These are phyloP conservation scores for Arachis hypogaea DNA, from an alignment of 306 rosid genomes.

Conservation along the genomic window DNA sequence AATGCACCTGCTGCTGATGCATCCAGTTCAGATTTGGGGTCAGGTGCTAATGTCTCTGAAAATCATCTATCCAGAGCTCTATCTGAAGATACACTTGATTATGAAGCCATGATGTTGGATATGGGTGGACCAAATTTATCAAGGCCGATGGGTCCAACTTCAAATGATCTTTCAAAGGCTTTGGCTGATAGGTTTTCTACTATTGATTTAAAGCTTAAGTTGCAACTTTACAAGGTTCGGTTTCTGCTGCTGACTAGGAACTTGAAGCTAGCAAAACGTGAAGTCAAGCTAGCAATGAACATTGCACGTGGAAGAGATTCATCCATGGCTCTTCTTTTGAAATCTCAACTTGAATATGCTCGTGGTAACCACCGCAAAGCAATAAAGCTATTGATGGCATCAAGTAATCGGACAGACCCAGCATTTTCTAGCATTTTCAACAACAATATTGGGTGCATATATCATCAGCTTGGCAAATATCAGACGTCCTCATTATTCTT, in stretches of 20 bases:
- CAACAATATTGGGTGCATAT: slow-evolving; percentile 97
- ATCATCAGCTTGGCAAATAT: slow-evolving; percentile 91
- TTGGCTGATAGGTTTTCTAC: slow-evolving; percentile 71
- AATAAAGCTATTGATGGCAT: slow-evolving; percentile 89
- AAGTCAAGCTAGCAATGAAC: slow-evolving; percentile 94
- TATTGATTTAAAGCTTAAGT: slow-evolving; percentile 81
- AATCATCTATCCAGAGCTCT: slow-evolving; percentile 65
- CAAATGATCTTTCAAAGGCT: slow-evolving; percentile 70
- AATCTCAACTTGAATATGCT: slow-evolving; percentile 95
- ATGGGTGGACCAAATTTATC: slow-evolving; percentile 67
- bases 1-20: slow-evolving; percentile 64
- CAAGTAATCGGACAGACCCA: slow-evolving; percentile 74
- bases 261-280: slow-evolving; percentile 92
- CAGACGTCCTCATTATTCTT: slow-evolving; percentile 86
- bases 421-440: slow-evolving; percentile 76
- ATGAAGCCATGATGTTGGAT: slow-evolving; percentile 68
- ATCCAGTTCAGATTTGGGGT: slow-evolving; percentile 68
- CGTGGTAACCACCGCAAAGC: slow-evolving; percentile 98
- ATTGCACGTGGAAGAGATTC: slow-evolving; percentile 89
- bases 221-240: slow-evolving; percentile 93
- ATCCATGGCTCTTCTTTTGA: slow-evolving; percentile 90
- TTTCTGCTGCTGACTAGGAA: slow-evolving; percentile 89
- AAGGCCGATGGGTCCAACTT: slow-evolving; percentile 65
- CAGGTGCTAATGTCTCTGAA: slow-evolving; percentile 67
- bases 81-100: slow-evolving; percentile 83